Percentiles rank a stretch among this genome's conserved stretches.
These are phyloP conservation scores for Carallia brachiata DNA, from an alignment of 345 rosid genomes.

Conservation along the genomic window DNA sequence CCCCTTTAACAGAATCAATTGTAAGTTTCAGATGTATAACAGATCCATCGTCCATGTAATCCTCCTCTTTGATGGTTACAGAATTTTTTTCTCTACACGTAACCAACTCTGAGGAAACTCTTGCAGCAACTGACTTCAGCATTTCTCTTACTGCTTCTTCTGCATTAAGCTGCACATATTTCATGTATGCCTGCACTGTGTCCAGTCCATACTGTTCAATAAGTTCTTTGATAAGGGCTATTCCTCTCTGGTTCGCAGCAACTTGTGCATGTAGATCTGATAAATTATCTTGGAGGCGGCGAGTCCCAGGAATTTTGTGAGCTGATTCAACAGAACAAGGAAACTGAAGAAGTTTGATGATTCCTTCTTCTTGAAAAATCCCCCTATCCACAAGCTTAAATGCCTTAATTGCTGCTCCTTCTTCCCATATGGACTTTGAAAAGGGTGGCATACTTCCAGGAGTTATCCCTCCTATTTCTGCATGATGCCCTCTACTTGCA, in stretches of 20 bases:
- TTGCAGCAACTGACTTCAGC: slow-evolving; percentile 80
- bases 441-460: slow-evolving; percentile 99
- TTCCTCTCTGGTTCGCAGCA: slow-evolving; percentile 97
- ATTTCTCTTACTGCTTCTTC: slow-evolving; percentile 94
- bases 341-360: slow-evolving; percentile 60
- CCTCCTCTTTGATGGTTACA: slow-evolving; percentile 74
- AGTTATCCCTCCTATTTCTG: slow-evolving; percentile 97
- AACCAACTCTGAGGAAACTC: slow-evolving; percentile 42
- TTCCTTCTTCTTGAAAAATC: slow-evolving; percentile 87
- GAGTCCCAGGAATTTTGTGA: slow-evolving; percentile 70
- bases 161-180: slow-evolving; percentile 79
- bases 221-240: slow-evolving; percentile 76
- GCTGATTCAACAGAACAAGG: slow-evolving; percentile 53
- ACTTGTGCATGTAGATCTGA: slow-evolving; percentile 97
- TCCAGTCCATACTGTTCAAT: slow-evolving; percentile 80
- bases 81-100: slow-evolving; percentile 24
- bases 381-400: slow-evolving; percentile 91
- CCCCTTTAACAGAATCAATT: slow-evolving; percentile 67
- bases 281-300: slow-evolving; percentile 82
- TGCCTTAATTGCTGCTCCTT: slow-evolving; percentile 95
- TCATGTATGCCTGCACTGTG: slow-evolving; percentile 95
- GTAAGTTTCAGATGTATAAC: slow-evolving; percentile 68
- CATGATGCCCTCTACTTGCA: slow-evolving; percentile 97
- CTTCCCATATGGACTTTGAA: slow-evolving; percentile 93
- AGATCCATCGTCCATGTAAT: slow-evolving; percentile 95